Percentiles rank a stretch among this genome's conserved stretches.
Evolutionary conservation across 768 basidiomycete genomes (phyloP).

Genomic region (Agrocybe chaxingu): DNA sequence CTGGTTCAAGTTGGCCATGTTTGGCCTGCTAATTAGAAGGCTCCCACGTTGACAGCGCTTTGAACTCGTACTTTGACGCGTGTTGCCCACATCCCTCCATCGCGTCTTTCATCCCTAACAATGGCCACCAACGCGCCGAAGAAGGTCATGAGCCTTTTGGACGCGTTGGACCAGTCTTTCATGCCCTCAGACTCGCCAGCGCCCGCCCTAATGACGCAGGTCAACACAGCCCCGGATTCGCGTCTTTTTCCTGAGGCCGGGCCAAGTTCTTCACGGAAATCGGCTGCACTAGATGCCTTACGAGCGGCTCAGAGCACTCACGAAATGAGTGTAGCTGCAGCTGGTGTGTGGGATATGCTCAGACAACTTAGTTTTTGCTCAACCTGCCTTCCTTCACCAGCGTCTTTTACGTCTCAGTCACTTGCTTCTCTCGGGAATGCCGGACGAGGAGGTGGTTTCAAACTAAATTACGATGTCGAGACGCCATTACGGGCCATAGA

Average conservation of each 20-base stretch:
- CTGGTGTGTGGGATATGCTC: no score
- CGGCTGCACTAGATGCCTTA: constrained; percentile 7
- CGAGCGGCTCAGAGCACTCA: constrained; percentile 9
- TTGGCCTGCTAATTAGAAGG: no score
- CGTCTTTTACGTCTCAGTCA: not conserved
- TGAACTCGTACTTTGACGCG: no score
- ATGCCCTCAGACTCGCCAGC: not conserved
- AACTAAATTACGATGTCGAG: constrained; percentile 47
- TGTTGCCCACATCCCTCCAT: not conserved
- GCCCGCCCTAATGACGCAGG: constrained; percentile 1
- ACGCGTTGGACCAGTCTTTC: constrained; percentile 27
- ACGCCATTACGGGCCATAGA: constrained; percentile 49
- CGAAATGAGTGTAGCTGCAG: not conserved
- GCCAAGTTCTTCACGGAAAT: constrained; percentile 7
- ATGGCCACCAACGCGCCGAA: constrained; percentile 18
- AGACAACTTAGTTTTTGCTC: no score
- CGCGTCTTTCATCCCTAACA: constrained; percentile 2
- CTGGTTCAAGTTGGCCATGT: no score
- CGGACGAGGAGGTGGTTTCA: constrained; percentile 30
- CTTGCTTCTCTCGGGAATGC: not conserved
- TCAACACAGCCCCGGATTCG: not conserved
- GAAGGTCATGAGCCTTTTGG: constrained; percentile 21
- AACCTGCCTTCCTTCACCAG: not conserved
- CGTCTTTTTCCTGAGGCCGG: constrained; percentile 5
- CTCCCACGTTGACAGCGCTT: no score